Base-by-base conservation (phyloP, 129 eudicot genomes). In the Saposhnikovia divaricata region DNA sequence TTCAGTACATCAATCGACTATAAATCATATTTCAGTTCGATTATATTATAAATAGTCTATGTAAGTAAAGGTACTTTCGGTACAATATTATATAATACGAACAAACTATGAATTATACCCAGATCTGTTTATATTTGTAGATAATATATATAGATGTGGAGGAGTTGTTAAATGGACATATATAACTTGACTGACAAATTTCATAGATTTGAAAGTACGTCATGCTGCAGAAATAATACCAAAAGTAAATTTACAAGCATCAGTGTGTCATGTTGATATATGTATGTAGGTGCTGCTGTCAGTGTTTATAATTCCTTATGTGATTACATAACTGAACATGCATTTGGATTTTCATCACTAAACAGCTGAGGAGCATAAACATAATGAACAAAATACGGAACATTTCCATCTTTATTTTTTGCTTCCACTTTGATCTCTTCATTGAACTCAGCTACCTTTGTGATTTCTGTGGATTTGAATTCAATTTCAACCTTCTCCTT, bases 261-360 rank as follows among this genome's bases (percentile, higher is more conserved):
- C 9, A 27, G 16, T 9, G 18, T 3, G 63, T 48, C 55, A 61
- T 61, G 23, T 65, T 34, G 37, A 23, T 2, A 59, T 59, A 27
- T 27, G 25, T 63, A 9, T 63, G 37, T 25, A 63, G 59, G 59
- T 51, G 43, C 2, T 46, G 66, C 0, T 69, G 25, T 38, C 37
- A 16, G 21, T 39, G 5, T n/a, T 4, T 28, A 19, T 80, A 40
- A 27, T 39, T 21, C 48, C 19, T 5, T 50, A 4, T 14, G 7
- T 34, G 45, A 39, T 71, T 89, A 96, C 93, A 90, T 85, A 40
- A 96, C 51, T 15, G 86, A 75, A 84, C 99, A 96, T 55, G 99
- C 92, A 84, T 96, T 88, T 0, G 99, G 97, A 86, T 96, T 93
- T 87, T 96, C 99, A 80, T 96, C 99, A 79, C 98, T 92, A 78